Base-by-base conservation (phyloP, 1,284 basidiomycete species). In the Puccinia novopanici region DNA sequence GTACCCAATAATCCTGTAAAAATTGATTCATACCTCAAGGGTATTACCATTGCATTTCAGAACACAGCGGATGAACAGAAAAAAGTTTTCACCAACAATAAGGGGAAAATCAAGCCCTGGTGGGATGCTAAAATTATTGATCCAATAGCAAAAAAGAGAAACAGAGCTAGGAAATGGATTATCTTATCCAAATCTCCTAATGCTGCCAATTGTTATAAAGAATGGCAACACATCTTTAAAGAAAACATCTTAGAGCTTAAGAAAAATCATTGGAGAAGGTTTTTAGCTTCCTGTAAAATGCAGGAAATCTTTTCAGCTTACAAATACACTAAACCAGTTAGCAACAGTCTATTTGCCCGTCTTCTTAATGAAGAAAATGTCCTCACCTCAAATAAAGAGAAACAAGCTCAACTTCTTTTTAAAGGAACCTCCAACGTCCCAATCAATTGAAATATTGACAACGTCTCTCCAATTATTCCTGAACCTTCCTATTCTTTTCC, bases 121-220 rank as follows among this genome's bases (percentile, higher is more conserved):
- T 74, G 71, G 71, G 30, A 74, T 40, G n/a, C 12, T 3, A 22
- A 74, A 57, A 57, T 52, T 9, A 12, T 74, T 8, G 10, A 9
- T 8, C 71, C 71, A 4, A 34, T 74, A 10, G 30, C 34, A 3
- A 15, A 74, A 40, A 54, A 74, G 5, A 54, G 71, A 54, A 74
- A 74, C n/a, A 37, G 71, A 57, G 71, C 71, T 30, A 50, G 70
- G 54, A 34, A 24, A 52, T 72, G 48, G 70, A 50, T 72, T 19
- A 10, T 72, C 45, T 2, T 57, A 9, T 52, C 27, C 3, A 40
- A 54, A 24, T 37, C 27, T 17, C 3, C 22, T 12, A 22, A 40
- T 5, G 3, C 71, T 2, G 15, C 2, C 15, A 19, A 57, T 5
- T 74, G 71, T 52, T 74, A 57, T 27, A 3, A 22, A 9, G 4